Evolutionary conservation across 73 alveolate genomes (phyloP), one percentile per base, ranked within the genome.

Genomic region (Blepharisma japonicum): DNA sequence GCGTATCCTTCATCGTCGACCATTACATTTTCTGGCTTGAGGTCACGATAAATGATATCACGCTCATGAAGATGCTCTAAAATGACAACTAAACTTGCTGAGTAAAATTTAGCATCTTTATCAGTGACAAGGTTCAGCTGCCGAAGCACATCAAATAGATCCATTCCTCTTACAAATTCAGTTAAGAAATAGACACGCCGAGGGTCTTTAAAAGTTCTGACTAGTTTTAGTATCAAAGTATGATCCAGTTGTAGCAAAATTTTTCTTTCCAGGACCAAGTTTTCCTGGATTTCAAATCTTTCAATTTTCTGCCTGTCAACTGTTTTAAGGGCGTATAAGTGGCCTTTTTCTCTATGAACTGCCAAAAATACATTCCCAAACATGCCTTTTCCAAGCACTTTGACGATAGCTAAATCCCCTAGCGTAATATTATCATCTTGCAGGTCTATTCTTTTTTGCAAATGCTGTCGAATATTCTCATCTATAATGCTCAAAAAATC

Each of bases 21-120:
- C 97, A 90, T 87, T 7, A 90, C 78, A 79, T 90, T 90, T 78
- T 90, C 91, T 23, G 97, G 97, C 55, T 87, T 88, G 68, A 90
- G 77, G 87, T 90, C 95, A 25, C 97, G 61, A 68, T 88, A 89
- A 46, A 83, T 74, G 50, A 87, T 79, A 68, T 83, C 71, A 61
- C 67, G 82, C 39, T 80, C 79, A 68, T 90, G 95, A 67, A 90
- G 68, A 80, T 88, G 87, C 79, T 90, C 95, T 72, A 90, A 70
- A 45, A 78, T 55, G 14, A 81, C 45, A 27, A 81, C 68, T 54
- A 81, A 77, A 39, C 85, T 54, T 25, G 85, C 83, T 14, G 71
- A 6, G 68, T 84, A 84, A 82, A 84, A 84, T 71, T 84, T 61
- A 20, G 86, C 68, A 55, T 84, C 85, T 21, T 56, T 56, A 6